Conservation (phyloP, 306 rosid species). For the Calophaca sinica region DNA sequence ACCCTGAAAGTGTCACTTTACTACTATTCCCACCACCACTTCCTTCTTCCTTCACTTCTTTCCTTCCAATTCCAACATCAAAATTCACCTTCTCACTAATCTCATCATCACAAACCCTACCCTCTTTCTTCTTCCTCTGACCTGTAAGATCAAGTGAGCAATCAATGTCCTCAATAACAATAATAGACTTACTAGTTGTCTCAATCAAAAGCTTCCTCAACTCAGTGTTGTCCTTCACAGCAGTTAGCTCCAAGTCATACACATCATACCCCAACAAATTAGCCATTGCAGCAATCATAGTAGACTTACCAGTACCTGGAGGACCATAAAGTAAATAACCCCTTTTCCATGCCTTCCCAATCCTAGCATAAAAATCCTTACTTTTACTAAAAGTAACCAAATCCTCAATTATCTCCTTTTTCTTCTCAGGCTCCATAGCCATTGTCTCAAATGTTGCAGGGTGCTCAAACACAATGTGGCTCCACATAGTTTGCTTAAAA, state of each 20-base stretch:
- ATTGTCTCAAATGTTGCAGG: constrained; percentile 85
- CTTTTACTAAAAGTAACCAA: constrained; percentile 75
- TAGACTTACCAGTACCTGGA: constrained; percentile 85
- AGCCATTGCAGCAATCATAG: constrained; percentile 92
- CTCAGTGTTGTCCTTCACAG: constrained; percentile 91
- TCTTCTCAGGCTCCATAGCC: constrained; percentile 80
- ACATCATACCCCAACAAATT: constrained; percentile 78
- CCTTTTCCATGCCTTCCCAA: constrained; percentile 92
- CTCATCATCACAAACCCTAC: constrained; percentile 59
- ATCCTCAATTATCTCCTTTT: constrained; percentile 80
- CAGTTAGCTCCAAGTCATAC: constrained; percentile 88
- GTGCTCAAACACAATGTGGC: constrained; percentile 90
- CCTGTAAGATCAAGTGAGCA: constrained; percentile 95
- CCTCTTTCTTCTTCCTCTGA: constrained; percentile 76
- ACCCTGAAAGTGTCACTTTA: constrained; percentile 88
- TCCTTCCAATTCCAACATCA: constrained; percentile 50
- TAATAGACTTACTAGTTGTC: constrained; percentile 84
- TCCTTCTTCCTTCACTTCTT: constrained; percentile 67
- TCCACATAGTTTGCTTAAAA: constrained; percentile 82
- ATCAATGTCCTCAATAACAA: constrained; percentile 90
- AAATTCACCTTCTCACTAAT: constrained; percentile 35
- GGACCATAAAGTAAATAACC: constrained; percentile 80
- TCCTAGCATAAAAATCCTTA: constrained; percentile 77
- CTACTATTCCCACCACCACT: constrained; percentile 42
- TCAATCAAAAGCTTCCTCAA: constrained; percentile 85